Evolutionary conservation across 768 basidiomycete genomes (phyloP).

Genomic region (Termitomyces titanicus): DNA sequence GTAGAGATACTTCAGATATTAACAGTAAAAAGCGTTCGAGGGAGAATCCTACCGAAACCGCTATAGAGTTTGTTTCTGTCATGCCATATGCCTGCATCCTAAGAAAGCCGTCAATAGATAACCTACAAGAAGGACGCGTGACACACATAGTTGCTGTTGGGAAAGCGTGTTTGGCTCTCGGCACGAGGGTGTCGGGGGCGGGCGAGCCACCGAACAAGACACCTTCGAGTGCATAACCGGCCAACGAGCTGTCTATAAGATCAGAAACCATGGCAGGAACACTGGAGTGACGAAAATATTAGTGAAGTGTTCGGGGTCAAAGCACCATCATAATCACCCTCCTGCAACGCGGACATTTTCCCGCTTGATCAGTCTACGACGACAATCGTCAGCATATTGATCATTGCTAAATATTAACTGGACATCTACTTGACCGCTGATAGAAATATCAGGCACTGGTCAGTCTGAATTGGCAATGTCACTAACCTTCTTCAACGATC

Average conservation of each 20-base stretch:
- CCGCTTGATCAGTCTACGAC: constrained; percentile 38
- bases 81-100: constrained; percentile 56
- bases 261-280: constrained; percentile 67
- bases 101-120: background rate
- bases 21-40: background rate
- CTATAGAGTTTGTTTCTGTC: constrained; percentile 61
- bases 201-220: constrained; percentile 54
- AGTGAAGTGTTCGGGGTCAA: background rate
- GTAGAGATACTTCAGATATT: background rate
- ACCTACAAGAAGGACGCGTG: background rate
- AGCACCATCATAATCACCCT: constrained; percentile 31
- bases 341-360: constrained; percentile 55
- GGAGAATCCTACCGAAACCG: constrained; percentile 35
- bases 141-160: constrained; percentile 42
- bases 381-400: background rate
- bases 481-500: constrained; percentile 51
- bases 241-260: constrained; percentile 47
- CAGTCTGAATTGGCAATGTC: background rate
- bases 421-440: constrained; percentile 26
- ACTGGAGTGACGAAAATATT: constrained; percentile 21
- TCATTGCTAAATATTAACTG: background rate
- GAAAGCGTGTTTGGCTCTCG: constrained; percentile 41
- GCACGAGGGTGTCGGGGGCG: constrained; percentile 43
- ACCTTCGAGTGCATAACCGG: constrained; percentile 41
- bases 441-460: constrained; percentile 4